phyloP scores from a whole-genome alignment of 495 filamentous ascomycete genomes.

The Neurospora sp. region DNA sequence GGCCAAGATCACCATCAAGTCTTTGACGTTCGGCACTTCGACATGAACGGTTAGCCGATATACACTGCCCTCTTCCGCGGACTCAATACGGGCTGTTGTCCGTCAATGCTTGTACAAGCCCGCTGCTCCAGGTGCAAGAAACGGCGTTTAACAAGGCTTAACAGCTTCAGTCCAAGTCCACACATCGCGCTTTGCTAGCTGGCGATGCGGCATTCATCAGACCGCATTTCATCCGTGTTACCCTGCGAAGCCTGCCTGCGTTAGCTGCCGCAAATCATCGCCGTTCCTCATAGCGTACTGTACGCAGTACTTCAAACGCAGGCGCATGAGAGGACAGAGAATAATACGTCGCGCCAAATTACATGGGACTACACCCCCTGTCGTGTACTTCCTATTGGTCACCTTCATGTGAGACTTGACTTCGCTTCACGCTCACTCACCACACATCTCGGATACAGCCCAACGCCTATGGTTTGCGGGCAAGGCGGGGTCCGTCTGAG shows the following conservation, averaged over 20 bases:
- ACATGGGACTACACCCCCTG: conserved; percentile 29
- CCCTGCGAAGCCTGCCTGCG: not conserved
- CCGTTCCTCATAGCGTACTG: conserved; percentile 1
- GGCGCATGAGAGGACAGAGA: not conserved
- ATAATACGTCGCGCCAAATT: conserved; percentile 17
- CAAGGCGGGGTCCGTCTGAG: conserved; percentile 15
- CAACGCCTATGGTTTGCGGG: conserved; percentile 17
- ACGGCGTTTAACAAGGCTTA: not conserved
- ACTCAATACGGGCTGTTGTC: not conserved
- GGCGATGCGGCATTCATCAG: not conserved
- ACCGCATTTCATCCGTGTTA: not conserved
- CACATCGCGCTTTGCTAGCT: not conserved
- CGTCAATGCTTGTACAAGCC: not conserved
- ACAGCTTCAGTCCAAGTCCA: not conserved
- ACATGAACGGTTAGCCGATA: not conserved
- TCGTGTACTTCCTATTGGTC: conserved; percentile 26
- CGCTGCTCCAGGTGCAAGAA: not conserved
- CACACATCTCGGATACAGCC: conserved; percentile 22
- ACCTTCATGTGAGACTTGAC: conserved; percentile 18
- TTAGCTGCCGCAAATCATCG: conserved; percentile 1
- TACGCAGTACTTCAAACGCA: not conserved
- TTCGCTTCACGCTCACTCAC: conserved; percentile 22
- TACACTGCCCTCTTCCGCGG: not conserved
- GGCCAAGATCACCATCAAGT: not conserved
- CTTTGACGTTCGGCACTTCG: not conserved